These are phyloP conservation scores for Rhizopus stolonifer DNA, from an alignment of 371 early-diverging fungal species.

Conservation along the genomic window DNA sequence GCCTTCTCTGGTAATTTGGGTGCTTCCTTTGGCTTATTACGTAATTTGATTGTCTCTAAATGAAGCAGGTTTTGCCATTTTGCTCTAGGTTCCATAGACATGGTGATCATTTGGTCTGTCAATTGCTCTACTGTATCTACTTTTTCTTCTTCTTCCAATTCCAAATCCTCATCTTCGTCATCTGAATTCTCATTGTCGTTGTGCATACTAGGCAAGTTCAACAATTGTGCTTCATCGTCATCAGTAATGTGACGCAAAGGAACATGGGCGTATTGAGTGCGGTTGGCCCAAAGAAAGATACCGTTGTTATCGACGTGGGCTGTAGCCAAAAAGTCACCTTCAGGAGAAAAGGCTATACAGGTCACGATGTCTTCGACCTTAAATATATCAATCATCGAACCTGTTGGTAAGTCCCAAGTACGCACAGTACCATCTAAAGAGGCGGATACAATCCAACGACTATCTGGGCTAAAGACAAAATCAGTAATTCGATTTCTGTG, in stretches of 20 bases:
- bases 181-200: conserved; percentile 40
- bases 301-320: conserved; percentile 90
- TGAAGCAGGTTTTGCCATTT: conserved; percentile 91
- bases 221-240: conserved; percentile 49
- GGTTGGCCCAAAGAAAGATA: conserved; percentile 90
- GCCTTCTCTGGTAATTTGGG: conserved; percentile 87
- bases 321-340: conserved; percentile 90
- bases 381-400: conserved; percentile 85
- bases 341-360: conserved; percentile 85
- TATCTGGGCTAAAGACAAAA: conserved; percentile 88
- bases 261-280: conserved; percentile 70
- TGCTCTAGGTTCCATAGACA: conserved; percentile 78
- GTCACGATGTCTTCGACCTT: conserved; percentile 75
- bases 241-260: conserved; percentile 64
- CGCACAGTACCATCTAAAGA: conserved; percentile 86
- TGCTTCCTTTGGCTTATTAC: conserved; percentile 88
- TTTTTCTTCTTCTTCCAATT: conserved; percentile 26
- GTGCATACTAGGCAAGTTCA: conserved; percentile 56
- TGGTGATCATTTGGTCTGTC: conserved; percentile 78
- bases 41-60: conserved; percentile 89
- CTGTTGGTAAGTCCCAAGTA: conserved; percentile 95
- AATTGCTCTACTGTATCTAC: conserved; percentile 62
- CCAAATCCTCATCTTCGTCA: conserved; percentile 34
- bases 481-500: conserved; percentile 87
- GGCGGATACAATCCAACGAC: conserved; percentile 87